A percentile compares a stretch with the other conserved stretches of the same genome.
phyloP scores from a whole-genome alignment of 306 rosid species.

The Biancaea sappan region DNA sequence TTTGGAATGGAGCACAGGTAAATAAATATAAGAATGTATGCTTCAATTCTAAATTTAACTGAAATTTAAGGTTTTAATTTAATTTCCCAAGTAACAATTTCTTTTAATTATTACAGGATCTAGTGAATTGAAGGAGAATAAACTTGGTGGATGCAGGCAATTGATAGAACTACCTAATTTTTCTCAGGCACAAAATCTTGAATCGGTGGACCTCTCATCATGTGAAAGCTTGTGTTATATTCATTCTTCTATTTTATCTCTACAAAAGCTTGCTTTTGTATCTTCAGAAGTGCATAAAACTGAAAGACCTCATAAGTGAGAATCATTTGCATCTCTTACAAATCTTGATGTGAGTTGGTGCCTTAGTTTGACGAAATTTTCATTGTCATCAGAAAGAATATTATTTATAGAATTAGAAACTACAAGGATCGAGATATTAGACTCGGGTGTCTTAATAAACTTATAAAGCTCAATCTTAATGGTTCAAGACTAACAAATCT shows the following conservation, averaged over 20 bases:
- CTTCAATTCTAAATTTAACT: neutral
- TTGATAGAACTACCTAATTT: conserved; percentile 11
- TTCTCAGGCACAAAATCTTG: neutral
- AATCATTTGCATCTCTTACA: neutral
- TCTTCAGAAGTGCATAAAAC: neutral
- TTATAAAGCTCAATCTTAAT: rapidly evolving
- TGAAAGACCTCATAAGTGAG: neutral
- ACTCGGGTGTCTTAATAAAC: neutral
- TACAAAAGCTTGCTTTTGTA: neutral
- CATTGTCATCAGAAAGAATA: neutral
- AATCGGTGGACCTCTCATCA: neutral
- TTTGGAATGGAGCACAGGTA: conserved; percentile 42
- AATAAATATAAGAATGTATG: neutral
- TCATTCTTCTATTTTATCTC: neutral
- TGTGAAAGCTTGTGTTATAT: neutral
- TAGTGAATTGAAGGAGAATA: conserved; percentile 6
- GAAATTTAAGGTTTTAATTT: neutral
- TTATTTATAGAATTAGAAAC: rapidly evolving
- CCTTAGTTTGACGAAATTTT: neutral
- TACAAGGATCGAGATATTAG: neutral
- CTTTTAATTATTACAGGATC: conserved; percentile 19
- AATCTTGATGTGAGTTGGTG: rapidly evolving
- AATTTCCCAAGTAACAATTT: neutral
- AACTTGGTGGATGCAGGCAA: neutral
- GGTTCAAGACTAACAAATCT: too few species aligned